A percentile compares a stretch with the other conserved stretches of the same genome.
These are phyloP conservation scores for Schizothecium vesticola DNA, from an alignment of 495 filamentous ascomycete species.

Conservation along the genomic window DNA sequence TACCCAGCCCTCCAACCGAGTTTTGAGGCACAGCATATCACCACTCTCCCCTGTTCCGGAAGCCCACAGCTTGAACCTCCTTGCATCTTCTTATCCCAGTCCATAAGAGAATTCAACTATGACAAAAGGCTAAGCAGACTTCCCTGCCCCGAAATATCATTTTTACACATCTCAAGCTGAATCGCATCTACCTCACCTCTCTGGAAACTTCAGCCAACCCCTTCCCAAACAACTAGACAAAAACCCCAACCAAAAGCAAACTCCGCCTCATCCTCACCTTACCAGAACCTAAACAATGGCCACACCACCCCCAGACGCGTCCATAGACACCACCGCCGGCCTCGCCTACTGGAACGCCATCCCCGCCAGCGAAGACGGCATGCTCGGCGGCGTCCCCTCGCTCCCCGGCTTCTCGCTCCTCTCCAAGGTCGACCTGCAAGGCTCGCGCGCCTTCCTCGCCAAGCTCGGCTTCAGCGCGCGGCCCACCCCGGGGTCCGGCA, in stretches of 20 bases:
- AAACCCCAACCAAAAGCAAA: background rate
- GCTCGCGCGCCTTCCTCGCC: background rate
- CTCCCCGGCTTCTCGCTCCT: conserved; percentile 37
- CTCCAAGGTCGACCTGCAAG: conserved; percentile 65
- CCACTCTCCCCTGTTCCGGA: background rate
- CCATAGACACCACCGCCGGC: background rate
- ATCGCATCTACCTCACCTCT: background rate
- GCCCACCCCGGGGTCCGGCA: background rate
- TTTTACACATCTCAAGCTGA: too few relatives aligned
- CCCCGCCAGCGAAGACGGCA: background rate
- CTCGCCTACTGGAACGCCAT: conserved; percentile 1
- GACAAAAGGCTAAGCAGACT: too few relatives aligned
- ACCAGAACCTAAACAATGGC: background rate
- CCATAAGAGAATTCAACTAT: too few relatives aligned
- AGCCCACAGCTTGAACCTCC: background rate
- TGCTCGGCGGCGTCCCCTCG: conserved; percentile 64
- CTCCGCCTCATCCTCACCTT: background rate
- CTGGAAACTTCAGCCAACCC: background rate
- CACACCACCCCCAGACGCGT: background rate
- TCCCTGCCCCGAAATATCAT: too few relatives aligned
- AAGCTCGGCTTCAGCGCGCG: background rate
- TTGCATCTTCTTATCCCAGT: background rate
- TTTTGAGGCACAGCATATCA: background rate
- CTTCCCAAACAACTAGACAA: background rate
- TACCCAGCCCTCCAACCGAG: background rate